Conservation (phyloP, 768 basidiomycete genomes). For the Steccherinum ochraceum region DNA sequence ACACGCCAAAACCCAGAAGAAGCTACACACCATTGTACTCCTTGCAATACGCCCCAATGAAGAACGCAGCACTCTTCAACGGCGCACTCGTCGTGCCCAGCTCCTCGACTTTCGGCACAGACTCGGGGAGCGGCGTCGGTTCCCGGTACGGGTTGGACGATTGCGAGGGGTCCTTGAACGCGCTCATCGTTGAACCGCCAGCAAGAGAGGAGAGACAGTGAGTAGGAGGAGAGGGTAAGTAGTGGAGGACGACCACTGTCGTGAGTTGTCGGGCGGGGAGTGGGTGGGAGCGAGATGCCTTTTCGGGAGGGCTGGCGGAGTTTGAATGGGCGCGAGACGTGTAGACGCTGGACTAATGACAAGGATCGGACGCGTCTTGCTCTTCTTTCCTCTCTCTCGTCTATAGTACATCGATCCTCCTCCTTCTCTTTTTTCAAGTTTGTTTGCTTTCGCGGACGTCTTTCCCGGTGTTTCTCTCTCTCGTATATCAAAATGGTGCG, state of each 20-base stretch:
- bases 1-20: background rate
- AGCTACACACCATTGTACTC: conserved; percentile 84
- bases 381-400: background rate
- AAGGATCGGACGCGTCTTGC: background rate
- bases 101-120: conserved; percentile 78
- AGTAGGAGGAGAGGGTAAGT: conserved; percentile 4
- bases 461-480: too few species aligned
- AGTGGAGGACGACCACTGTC: conserved; percentile 11
- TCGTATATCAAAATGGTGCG: too few species aligned
- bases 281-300: background rate
- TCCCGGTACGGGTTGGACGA: conserved; percentile 51
- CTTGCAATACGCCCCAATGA: conserved; percentile 93
- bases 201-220: too few species aligned
- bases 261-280: conserved; percentile 1
- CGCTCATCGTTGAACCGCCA: conserved; percentile 54
- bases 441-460: too few species aligned
- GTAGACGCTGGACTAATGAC: background rate
- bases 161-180: conserved; percentile 42
- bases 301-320: conserved; percentile 2
- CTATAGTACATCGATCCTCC: too few species aligned
- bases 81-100: conserved; percentile 88
- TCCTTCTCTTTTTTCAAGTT: too few species aligned
- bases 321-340: conserved; percentile 4
- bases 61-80: conserved; percentile 94
- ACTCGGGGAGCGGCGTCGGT: conserved; percentile 56